Base-by-base conservation (phyloP, 768 basidiomycete genomes). In the Artomyces pyxidatus region DNA sequence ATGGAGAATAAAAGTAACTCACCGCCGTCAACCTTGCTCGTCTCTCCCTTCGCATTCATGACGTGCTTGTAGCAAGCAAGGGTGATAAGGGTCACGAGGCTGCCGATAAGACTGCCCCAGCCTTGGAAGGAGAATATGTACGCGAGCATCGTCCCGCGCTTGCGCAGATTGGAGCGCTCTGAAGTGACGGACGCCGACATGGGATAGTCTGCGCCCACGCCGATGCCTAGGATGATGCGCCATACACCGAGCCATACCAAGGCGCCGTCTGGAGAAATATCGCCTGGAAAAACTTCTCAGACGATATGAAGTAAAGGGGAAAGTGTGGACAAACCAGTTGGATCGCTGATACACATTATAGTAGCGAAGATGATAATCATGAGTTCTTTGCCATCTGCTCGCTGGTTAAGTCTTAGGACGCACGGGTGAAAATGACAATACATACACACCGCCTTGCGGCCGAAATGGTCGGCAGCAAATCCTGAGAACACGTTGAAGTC, bases 321-420 rank as follows among this genome's bases (percentile, higher is more conserved):
- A n/a, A n/a, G n/a, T n/a, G n/a, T n/a, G n/a, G n/a, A n/a, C n/a
- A n/a, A n/a, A n/a, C n/a, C 80, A 4, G 85, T 85, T 0, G 86
- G 86, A 11, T 73, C 77, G 2, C 80, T 76, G 49, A 88, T 69
- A 25, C 72, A 75, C 29, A 88, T 63, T 59, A 88, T 85, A 2
- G 87, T 88, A 0, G 83, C 85, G 45, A 88, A 52, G 59, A 89
- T 88, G 55, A 87, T 86, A 49, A 89, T 67, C 76, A 88, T 83
- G 45, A 89, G 74, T 58, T 88, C 86, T 61, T 86, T 84, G 9
- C 85, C 84, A 53, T 86, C 81, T 80, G 59, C 9, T 25, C n/a
- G n/a, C n/a, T n/a, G n/a, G n/a, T n/a, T n/a, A n/a, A n/a, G n/a
- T n/a, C n/a, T n/a, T n/a, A n/a, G n/a, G n/a, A n/a, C n/a, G n/a